These are phyloP conservation scores for Tagetes erecta DNA, from an alignment of 129 eudicot species.

Conservation along the genomic window DNA sequence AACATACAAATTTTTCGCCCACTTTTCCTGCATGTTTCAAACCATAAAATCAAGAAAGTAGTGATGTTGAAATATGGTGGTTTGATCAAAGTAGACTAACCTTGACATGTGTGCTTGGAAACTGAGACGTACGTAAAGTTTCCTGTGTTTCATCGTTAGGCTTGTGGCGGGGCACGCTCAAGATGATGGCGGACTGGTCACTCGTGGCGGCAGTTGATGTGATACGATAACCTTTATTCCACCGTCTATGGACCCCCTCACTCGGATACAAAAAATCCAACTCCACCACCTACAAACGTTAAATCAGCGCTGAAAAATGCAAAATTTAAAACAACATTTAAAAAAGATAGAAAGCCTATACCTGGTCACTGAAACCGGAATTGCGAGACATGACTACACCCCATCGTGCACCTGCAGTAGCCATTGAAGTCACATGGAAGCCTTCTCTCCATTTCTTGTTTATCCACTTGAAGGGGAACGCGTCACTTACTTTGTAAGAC, in stretches of 20 bases:
- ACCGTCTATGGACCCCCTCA: constrained; percentile 78
- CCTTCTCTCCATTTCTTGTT: constrained; percentile 91
- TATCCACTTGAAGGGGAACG: constrained; percentile 87
- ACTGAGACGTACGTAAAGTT: constrained; percentile 79
- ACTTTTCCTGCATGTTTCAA: constrained; percentile 61
- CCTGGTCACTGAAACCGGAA: constrained; percentile 82
- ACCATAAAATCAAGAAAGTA: neutral
- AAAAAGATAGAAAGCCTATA: neutral
- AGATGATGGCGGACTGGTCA: constrained; percentile 75
- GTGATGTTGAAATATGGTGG: neutral
- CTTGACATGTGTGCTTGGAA: constrained; percentile 92
- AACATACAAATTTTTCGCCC: constrained; percentile 79
- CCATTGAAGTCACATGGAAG: constrained; percentile 87
- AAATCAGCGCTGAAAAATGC: neutral
- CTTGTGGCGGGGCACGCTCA: constrained; percentile 72
- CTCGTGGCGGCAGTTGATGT: constrained; percentile 74
- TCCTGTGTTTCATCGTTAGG: constrained; percentile 78
- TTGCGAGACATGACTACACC: constrained; percentile 90
- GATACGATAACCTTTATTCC: constrained; percentile 78
- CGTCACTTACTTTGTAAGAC: constrained; percentile 82
- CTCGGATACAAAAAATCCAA: constrained; percentile 81
- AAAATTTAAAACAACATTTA: neutral
- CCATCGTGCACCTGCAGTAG: constrained; percentile 81
- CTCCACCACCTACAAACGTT: constrained; percentile 59
- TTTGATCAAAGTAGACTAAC: constrained; percentile 31